Percentiles rank a stretch among this genome's conserved stretches.
These are phyloP conservation scores for Linnemannia exigua DNA, from an alignment of 192 early-diverging fungal genomes.

Conservation along the genomic window DNA sequence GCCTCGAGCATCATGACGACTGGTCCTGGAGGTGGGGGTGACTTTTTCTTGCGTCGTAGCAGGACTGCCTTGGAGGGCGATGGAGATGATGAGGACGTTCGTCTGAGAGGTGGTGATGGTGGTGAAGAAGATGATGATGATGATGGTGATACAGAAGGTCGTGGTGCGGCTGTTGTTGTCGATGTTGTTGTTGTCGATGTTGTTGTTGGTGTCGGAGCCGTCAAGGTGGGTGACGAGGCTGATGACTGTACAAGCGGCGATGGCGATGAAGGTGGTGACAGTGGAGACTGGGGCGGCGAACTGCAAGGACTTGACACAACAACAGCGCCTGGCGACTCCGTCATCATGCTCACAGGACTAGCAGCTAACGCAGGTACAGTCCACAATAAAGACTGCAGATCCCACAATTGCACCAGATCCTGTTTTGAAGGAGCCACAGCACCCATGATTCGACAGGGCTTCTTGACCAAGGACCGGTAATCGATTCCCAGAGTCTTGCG, in stretches of 20 bases:
- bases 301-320: not conserved
- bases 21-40: constrained; percentile 17
- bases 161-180: not conserved
- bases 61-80: constrained; percentile 22
- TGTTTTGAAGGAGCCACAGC: constrained; percentile 10
- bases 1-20: constrained; percentile 40
- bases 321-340: not conserved
- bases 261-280: not conserved
- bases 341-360: not conserved
- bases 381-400: constrained; percentile 37
- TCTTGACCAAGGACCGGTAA: constrained; percentile 44
- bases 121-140: too few relatives aligned
- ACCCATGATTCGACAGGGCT: constrained; percentile 39
- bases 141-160: not conserved
- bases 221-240: not conserved
- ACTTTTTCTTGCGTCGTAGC: constrained; percentile 27
- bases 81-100: constrained; percentile 4
- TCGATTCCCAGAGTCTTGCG: constrained; percentile 22
- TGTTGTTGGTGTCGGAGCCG: constrained; percentile 11
- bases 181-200: not conserved
- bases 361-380: constrained; percentile 19
- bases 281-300: not conserved
- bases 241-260: not conserved
- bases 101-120: not conserved
- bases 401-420: constrained; percentile 46